Conservation (phyloP, 75 land plant species). For the Picea glauca region DNA sequence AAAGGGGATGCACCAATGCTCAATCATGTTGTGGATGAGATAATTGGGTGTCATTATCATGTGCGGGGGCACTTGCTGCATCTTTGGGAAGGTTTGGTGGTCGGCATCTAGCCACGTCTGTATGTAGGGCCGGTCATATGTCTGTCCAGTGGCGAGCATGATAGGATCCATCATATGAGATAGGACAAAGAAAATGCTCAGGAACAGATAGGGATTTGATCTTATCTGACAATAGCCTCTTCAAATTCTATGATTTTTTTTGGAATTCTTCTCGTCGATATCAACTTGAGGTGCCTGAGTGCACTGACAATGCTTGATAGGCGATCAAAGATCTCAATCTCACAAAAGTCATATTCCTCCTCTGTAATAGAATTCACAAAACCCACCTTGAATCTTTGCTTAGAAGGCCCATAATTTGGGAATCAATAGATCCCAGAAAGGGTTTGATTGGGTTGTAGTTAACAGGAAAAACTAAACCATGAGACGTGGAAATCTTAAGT, state of each 20-base stretch:
- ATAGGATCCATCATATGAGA: conserved; percentile 91
- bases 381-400: neutral
- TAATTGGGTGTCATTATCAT: conserved; percentile 55
- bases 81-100: conserved; percentile 66
- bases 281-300: too few species aligned
- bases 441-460: too few species aligned
- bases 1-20: too few species aligned
- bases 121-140: conserved; percentile 73
- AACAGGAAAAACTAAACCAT: too few species aligned
- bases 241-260: too few species aligned
- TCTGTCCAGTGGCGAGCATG: conserved; percentile 74
- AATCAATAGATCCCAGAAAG: neutral
- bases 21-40: too few species aligned
- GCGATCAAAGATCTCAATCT: too few species aligned
- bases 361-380: neutral
- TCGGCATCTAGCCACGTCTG: conserved; percentile 75
- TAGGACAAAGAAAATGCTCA: conserved; percentile 62
- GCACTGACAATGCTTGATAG: too few species aligned
- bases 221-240: too few species aligned
- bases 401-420: neutral
- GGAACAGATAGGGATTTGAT: conserved; percentile 18
- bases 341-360: too few species aligned
- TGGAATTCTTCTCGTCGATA: too few species aligned
- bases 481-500: too few species aligned
- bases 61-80: conserved; percentile 70